phyloP scores from a whole-genome alignment of 2,329 filamentous ascomycete genomes.

The Trichoderma breve region DNA sequence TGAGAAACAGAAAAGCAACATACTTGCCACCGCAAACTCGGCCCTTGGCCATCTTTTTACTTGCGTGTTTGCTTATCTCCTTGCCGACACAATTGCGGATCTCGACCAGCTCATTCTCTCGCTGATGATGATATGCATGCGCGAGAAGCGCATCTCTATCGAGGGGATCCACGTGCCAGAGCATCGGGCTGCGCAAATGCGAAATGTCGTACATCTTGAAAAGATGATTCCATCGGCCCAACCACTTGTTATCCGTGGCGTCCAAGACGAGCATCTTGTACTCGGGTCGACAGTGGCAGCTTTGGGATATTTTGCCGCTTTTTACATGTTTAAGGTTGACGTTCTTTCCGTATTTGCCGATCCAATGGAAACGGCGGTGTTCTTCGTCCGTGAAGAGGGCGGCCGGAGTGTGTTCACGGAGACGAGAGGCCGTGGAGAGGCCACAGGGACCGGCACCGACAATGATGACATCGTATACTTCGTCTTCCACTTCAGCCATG shows the following conservation, averaged over 20 bases:
- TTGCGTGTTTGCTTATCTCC: constrained; percentile 73
- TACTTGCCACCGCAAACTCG: constrained; percentile 43
- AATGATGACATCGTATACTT: constrained; percentile 65
- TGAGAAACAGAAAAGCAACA: constrained; percentile 21
- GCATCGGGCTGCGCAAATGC: constrained; percentile 75
- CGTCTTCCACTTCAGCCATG: constrained; percentile 27
- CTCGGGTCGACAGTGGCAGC: constrained; percentile 24
- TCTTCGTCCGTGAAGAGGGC: constrained; percentile 82
- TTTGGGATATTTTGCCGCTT: constrained; percentile 31
- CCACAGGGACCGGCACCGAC: constrained; percentile 74
- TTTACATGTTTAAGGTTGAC: constrained; percentile 54
- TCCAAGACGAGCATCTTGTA: constrained; percentile 64
- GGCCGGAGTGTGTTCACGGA: constrained; percentile 70
- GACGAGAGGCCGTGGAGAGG: constrained; percentile 68
- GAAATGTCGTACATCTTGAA: constrained; percentile 69
- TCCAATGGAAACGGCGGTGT: constrained; percentile 78
- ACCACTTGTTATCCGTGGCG: constrained; percentile 61
- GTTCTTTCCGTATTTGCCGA: constrained; percentile 61
- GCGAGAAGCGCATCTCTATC: constrained; percentile 72
- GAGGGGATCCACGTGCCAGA: constrained; percentile 75
- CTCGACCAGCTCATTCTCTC: constrained; percentile 65
- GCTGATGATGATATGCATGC: constrained; percentile 60
- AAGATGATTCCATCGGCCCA: constrained; percentile 67
- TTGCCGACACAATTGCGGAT: constrained; percentile 74
- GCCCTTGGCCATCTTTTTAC: constrained; percentile 51